Evolutionary conservation across 2,329 filamentous ascomycete species (phyloP), one percentile per base, ranked within the genome.

Genomic region (Fusarium nygamai): DNA sequence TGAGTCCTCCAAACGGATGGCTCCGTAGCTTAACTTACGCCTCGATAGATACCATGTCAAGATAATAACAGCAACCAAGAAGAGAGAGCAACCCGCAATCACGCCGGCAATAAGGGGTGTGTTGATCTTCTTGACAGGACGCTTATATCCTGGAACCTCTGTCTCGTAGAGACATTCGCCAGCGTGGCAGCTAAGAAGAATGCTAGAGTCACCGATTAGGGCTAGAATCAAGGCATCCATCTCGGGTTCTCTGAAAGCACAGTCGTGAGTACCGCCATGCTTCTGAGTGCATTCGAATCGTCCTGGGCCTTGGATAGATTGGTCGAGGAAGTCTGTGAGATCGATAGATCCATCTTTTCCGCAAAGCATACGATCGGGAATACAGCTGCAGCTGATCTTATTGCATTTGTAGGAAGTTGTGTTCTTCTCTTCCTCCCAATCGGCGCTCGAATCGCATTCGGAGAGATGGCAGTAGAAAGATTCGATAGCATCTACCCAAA

Each of bases 381-480:
- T 93, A 82, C 96, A 99, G 75, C 91, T 91, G 84, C 96, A 99
- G 72, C 92, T 87, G 78, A 98, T 92, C 71, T 94, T 91, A 48
- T 96, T 88, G 83, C 96, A 99, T 74, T 90, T 89, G 84, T 98
- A 98, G 58, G 88, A 89, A 5, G 96, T 98, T 63, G 89, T 91
- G 83, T 99, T 99, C 78, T 90, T 89, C 60, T 89, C 85, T 39
- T 92, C 88, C 62, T 90, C 88, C 68, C 92, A 92, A 65, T 93
- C 88, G 81, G 92, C 90, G 58, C 84, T 88, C 78, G 94, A 96
- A 22, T 89, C 84, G 85, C 96, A 99, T 22, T 92, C 92, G 78
- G 94, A 91, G 67, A 99, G 87, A 72, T 93, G 92, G 85, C 97
- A 99, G 83, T 97, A 99, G 86, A 99, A 99, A 3, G 96, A 98